Base-by-base conservation (phyloP, 176 grass and related monocot genomes). In the Avena sativa region DNA sequence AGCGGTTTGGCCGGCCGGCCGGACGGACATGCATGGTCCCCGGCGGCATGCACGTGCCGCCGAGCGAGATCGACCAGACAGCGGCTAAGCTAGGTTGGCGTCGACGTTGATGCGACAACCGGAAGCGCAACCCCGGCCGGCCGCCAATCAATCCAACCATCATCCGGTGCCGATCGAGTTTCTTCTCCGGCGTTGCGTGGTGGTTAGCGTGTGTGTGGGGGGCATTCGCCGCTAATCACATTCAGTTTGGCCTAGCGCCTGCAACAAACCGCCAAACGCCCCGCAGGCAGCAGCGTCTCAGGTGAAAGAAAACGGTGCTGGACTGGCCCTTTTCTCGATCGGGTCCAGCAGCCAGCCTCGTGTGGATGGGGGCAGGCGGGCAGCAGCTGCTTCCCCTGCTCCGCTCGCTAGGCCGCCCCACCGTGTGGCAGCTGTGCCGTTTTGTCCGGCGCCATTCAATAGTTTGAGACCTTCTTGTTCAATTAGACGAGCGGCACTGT, bases 21-120 rank as follows among this genome's bases (percentile, higher is more conserved):
- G 62, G 25, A 4, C 51, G 23, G 12, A 0, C 15, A 12, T 9
- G 10, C n/a, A 61, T 86, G 88, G 88, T 90, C 88, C 88, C 88
- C 78, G 49, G 10, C 59, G 48, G 1, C 58, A 65, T 87, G 89
- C 85, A 87, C 85, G 81, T 87, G 85, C 89, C 67, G 81, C 49
- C 68, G 76, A 57, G 81, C 68, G 81, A 57, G 81, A 84, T 62
- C 51, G 67, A 57, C 49, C 84, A 51, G 38, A 32, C n/a, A 53
- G 8, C 12, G 3, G 20, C 4, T 11, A 11, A 11, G 53, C 53
- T 17, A 56, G 23, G 17, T 16, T 32, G 59, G 34, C 38, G 64
- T 79, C 81, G 79, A 86, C 72, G 79, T 86, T 78, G 88, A 90
- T 82, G 79, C 62, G 72, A 82, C 84, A 79, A 79, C 48, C 53